Evolutionary conservation across 176 grass and related monocot species (phyloP).

Genomic region (Canna indica): DNA sequence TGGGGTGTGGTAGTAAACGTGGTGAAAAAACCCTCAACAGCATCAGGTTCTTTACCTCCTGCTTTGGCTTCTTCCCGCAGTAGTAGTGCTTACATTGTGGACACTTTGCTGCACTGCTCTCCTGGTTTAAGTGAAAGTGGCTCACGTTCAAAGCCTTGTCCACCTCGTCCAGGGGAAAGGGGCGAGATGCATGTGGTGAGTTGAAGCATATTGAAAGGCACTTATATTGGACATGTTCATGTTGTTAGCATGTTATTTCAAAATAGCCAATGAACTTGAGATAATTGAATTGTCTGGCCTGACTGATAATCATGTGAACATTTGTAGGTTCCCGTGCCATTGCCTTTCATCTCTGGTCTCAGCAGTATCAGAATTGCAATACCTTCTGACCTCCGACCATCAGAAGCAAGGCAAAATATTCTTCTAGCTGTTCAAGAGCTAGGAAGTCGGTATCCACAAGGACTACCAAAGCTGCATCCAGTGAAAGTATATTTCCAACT

Average conservation of each 20-base stretch:
- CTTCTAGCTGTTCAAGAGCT: constrained; percentile 94
- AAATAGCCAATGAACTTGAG: background rate
- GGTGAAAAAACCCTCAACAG: constrained; percentile 60
- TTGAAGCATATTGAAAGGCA: constrained; percentile 31
- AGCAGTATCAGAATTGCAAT: constrained; percentile 96
- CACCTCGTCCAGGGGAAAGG: constrained; percentile 66
- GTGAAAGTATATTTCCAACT: constrained; percentile 43
- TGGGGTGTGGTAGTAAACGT: constrained; percentile 98
- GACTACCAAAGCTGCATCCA: constrained; percentile 87
- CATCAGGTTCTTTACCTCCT: constrained; percentile 41
- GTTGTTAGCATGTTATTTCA: constrained; percentile 10
- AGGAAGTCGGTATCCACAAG: constrained; percentile 78
- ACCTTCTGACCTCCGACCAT: constrained; percentile 75
- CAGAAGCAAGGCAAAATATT: constrained; percentile 92
- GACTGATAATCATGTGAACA: constrained; percentile 5
- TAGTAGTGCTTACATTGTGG: constrained; percentile 63
- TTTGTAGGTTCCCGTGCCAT: constrained; percentile 83
- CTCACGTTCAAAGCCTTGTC: constrained; percentile 60
- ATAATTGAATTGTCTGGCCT: constrained; percentile 16
- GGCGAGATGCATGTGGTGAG: constrained; percentile 99
- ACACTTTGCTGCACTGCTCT: constrained; percentile 89
- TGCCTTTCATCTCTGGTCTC: constrained; percentile 64
- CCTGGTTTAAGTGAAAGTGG: constrained; percentile 59
- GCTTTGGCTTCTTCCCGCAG: constrained; percentile 47
- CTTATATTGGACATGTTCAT: constrained; percentile 23